A percentile compares a stretch with the other conserved stretches of the same genome.
Evolutionary conservation across 2,329 filamentous ascomycete genomes (phyloP).

Genomic region (Alternaria sp.): DNA sequence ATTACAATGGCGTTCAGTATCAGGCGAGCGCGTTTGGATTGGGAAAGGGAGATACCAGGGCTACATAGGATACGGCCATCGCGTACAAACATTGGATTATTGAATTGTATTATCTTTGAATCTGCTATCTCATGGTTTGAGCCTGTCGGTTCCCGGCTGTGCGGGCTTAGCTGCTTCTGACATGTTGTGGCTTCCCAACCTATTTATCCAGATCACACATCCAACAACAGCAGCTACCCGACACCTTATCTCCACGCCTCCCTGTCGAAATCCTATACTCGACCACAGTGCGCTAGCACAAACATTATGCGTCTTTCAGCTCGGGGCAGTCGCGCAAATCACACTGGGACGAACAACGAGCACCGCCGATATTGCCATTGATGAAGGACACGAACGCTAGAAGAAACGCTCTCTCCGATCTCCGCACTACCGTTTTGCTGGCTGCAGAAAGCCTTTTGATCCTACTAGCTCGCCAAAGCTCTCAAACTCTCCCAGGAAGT

Average conservation of each 20-base stretch:
- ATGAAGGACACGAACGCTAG: slow-evolving; percentile 38
- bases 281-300: not conserved
- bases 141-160: not conserved
- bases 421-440: slow-evolving; percentile 16
- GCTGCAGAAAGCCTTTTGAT: slow-evolving; percentile 25
- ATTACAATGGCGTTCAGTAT: not conserved
- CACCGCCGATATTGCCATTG: slow-evolving; percentile 27
- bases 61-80: not conserved
- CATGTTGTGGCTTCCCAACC: slow-evolving; percentile 5
- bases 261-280: not conserved
- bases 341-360: slow-evolving; percentile 1
- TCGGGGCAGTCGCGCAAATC: not conserved
- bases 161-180: not conserved
- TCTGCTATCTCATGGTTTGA: not conserved
- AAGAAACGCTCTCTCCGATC: slow-evolving; percentile 11
- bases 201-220: slow-evolving; percentile 14
- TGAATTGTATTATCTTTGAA: not conserved
- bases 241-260: not conserved
- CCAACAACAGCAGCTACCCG: slow-evolving; percentile 8
- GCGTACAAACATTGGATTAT: not conserved
- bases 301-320: not conserved
- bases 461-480: slow-evolving; percentile 29
- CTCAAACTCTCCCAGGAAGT: slow-evolving; percentile 23
- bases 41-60: not conserved
- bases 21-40: not conserved